Percentiles rank a stretch among this genome's conserved stretches.
These are phyloP conservation scores for Sonneratia caseolaris DNA, from an alignment of 345 rosid genomes.

Conservation along the genomic window DNA sequence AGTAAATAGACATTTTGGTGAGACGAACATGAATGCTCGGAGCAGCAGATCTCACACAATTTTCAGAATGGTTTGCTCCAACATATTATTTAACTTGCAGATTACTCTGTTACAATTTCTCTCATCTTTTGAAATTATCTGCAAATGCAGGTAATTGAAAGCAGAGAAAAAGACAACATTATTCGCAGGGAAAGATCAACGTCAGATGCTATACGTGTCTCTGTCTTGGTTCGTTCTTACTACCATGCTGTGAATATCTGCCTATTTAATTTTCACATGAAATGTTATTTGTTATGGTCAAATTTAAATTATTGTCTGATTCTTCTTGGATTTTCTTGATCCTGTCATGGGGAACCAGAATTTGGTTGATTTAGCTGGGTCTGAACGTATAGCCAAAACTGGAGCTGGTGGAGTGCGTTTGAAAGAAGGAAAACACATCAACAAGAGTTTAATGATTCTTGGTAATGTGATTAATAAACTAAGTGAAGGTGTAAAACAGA, in stretches of 20 bases:
- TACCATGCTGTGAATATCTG: background rate
- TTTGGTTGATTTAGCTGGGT: constrained; percentile 93
- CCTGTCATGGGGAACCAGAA: constrained; percentile 30
- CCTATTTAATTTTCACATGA: background rate
- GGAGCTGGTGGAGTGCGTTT: constrained; percentile 91
- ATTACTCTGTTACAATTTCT: background rate
- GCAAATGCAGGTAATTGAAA: constrained; percentile 67
- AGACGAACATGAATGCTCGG: constrained; percentile 89
- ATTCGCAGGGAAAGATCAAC: constrained; percentile 27
- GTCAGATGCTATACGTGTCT: constrained; percentile 71
- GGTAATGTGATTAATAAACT: constrained; percentile 94
- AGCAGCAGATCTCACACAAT: constrained; percentile 98
- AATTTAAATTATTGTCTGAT: background rate
- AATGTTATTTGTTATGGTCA: background rate
- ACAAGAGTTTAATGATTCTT: constrained; percentile 93
- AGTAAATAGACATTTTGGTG: constrained; percentile 91
- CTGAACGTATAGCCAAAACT: constrained; percentile 87
- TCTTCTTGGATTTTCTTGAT: background rate
- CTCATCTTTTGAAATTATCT: constrained; percentile 3
- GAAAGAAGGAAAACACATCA: constrained; percentile 88
- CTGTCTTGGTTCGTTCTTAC: constrained; percentile 59
- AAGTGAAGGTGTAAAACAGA: constrained; percentile 68
- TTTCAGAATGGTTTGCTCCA: constrained; percentile 70
- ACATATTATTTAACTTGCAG: background rate
- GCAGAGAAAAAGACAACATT: constrained; percentile 48